Conservation (phyloP, 495 filamentous ascomycete species). For the Lophiotrema nucula region DNA sequence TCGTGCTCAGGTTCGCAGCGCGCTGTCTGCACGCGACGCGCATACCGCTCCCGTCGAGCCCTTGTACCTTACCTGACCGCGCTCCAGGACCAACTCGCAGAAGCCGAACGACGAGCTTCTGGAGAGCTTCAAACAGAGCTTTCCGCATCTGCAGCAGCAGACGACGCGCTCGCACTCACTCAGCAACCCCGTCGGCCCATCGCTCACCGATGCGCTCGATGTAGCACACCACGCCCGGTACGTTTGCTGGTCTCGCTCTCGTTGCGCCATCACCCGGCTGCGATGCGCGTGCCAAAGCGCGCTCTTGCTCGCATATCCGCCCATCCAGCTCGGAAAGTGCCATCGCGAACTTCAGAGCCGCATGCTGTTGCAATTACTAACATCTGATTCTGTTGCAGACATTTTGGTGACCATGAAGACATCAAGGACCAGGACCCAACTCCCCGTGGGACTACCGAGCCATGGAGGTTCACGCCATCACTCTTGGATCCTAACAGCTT, state of each 20-base stretch:
- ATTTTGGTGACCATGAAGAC: slow-evolving; percentile 50
- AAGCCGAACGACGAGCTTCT: slow-evolving; percentile 85
- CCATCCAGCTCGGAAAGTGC: background rate
- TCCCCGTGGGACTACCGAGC: slow-evolving; percentile 70
- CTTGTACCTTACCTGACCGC: slow-evolving; percentile 22
- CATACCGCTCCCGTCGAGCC: background rate
- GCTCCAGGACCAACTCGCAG: slow-evolving; percentile 70
- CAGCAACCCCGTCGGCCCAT: slow-evolving; percentile 20
- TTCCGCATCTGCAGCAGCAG: slow-evolving; percentile 59
- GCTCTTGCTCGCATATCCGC: background rate
- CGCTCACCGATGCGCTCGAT: slow-evolving; percentile 43
- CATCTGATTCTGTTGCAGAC: slow-evolving; percentile 36
- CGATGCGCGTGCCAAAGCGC: slow-evolving; percentile 17
- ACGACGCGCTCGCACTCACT: slow-evolving; percentile 37
- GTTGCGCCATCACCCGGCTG: background rate
- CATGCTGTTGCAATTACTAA: slow-evolving; percentile 7
- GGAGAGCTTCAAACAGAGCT: slow-evolving; percentile 76
- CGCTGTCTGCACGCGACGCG: slow-evolving; percentile 5
- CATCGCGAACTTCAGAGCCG: too few relatives aligned
- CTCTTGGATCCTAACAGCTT: slow-evolving; percentile 82
- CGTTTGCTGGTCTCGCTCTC: slow-evolving; percentile 9
- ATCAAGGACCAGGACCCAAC: slow-evolving; percentile 80
- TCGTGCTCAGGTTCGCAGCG: background rate
- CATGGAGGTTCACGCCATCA: slow-evolving; percentile 82
- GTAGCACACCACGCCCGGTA: slow-evolving; percentile 40